Conservation (phyloP, 164 flowering plant species). For the Cinnamomum chago region DNA sequence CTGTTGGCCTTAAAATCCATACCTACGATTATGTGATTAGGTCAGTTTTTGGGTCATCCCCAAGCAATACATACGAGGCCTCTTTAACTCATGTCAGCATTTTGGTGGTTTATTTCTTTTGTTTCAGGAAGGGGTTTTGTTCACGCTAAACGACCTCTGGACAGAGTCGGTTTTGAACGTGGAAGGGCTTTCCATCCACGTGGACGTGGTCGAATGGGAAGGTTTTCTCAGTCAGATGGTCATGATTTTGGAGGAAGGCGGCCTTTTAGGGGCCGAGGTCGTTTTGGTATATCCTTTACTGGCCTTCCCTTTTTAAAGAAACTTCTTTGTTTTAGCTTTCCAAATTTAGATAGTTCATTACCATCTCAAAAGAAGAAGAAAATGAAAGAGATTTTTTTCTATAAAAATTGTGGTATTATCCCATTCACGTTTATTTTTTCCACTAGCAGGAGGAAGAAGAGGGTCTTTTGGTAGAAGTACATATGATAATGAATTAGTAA, state of each 20-base stretch:
- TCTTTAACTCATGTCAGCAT: background rate
- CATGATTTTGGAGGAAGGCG: conserved; percentile 31
- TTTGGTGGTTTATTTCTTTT: conserved; percentile 2
- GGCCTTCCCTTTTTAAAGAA: background rate
- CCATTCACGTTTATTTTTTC: background rate
- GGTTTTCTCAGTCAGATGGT: conserved; percentile 34
- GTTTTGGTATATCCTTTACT: background rate
- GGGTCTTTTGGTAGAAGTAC: conserved; percentile 33
- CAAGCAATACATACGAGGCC: no score
- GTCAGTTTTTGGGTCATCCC: no score
- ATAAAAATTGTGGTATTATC: background rate
- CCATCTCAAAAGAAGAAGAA: background rate
- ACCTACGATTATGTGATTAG: no score
- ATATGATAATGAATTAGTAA: conserved; percentile 15
- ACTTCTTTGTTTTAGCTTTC: background rate
- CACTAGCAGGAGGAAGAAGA: conserved; percentile 47
- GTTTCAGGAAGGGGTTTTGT: conserved; percentile 52
- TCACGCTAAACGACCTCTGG: conserved; percentile 32
- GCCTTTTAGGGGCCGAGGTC: conserved; percentile 37
- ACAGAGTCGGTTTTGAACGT: conserved; percentile 31
- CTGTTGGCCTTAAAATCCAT: no score
- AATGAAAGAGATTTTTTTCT: background rate
- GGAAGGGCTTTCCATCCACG: conserved; percentile 42
- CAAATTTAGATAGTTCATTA: background rate
- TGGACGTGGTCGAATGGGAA: conserved; percentile 43